Evolutionary conservation across 306 rosid species (phyloP).

Genomic region (Acacia crassicarpa): DNA sequence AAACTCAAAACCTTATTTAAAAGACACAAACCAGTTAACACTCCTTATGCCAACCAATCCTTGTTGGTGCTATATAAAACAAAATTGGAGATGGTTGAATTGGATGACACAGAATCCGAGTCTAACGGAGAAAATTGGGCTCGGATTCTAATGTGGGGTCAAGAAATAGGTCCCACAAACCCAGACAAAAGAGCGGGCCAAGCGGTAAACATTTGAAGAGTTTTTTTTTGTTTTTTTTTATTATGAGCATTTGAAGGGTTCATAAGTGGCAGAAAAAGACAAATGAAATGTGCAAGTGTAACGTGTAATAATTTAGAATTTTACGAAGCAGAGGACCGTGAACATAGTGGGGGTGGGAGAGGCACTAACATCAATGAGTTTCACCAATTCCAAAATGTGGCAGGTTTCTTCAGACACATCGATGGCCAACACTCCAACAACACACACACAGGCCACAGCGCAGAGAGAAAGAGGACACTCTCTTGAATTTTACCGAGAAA

Average conservation of each 20-base stretch:
- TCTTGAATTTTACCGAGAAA: background rate
- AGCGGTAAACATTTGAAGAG: background rate
- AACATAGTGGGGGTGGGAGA: background rate
- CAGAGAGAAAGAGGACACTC: background rate
- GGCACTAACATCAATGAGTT: constrained; percentile 39
- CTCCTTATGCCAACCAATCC: too few relatives aligned
- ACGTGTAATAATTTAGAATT: background rate
- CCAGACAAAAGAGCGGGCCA: constrained; percentile 4
- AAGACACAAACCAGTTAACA: too few relatives aligned
- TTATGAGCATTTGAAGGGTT: constrained; percentile 10
- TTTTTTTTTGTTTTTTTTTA: too few relatives aligned
- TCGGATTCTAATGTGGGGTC: constrained; percentile 3
- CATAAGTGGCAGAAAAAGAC: constrained; percentile 47
- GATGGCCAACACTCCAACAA: constrained; percentile 16
- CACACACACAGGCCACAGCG: background rate
- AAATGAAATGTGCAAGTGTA: constrained; percentile 30
- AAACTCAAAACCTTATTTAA: too few relatives aligned
- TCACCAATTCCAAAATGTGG: constrained; percentile 44
- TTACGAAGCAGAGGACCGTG: background rate
- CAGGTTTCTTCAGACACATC: constrained; percentile 16
- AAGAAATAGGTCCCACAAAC: constrained; percentile 14
- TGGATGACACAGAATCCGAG: too few relatives aligned
- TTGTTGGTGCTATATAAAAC: too few relatives aligned
- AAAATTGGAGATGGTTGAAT: background rate
- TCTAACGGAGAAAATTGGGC: background rate